Base-by-base conservation (phyloP, 2,329 filamentous ascomycete species). In the Hypoxylon rubiginosum region DNA sequence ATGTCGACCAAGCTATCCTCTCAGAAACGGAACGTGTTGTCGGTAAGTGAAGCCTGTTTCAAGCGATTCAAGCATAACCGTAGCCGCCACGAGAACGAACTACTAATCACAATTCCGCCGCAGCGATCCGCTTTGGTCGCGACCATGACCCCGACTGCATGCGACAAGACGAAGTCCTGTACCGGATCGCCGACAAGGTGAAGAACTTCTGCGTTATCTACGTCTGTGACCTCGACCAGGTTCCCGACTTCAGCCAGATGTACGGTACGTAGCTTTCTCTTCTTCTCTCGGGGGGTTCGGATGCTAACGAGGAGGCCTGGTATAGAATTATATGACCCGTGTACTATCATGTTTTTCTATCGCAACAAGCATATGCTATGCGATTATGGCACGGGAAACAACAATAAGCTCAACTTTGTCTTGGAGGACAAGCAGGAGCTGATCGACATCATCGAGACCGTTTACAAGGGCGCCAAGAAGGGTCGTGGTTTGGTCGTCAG, bases 361-460 rank as follows among this genome's bases (percentile, higher is more conserved):
- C 89, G 95, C 67, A 99, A 99, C 79, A 99, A 99, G 80, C 94
- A 97, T 82, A 98, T 98, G 89, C 97, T 97, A 92, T 93, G 92
- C 79, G 95, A 98, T 87, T 94, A 97, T 73, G 95, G 95, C 50
- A 99, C 96, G 1, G 96, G 96, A 71, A 97, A 99, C 82, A 99
- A 99, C 81, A 99, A 99, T 80, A 98, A 98, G 80, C 85, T 97
- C 72, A 97, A 97, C 78, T 97, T 93, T 91, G 93, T 97, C 51
- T 84, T 97, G 57, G 94, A 98, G 81, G 95, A 99, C 77, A 98
- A 99, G 82, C 95, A 98, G 80, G 96, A 99, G 83, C 85, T 99
- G 75, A 97, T 99, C 75, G 96, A 99, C 81, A 99, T 99, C 71
- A 90, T 98, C 76, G 96, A 99, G 85, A 97, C 94, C 4, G 94